Conservation (phyloP, 2,329 filamentous ascomycete species). For the Pseudomassariella vexata region DNA sequence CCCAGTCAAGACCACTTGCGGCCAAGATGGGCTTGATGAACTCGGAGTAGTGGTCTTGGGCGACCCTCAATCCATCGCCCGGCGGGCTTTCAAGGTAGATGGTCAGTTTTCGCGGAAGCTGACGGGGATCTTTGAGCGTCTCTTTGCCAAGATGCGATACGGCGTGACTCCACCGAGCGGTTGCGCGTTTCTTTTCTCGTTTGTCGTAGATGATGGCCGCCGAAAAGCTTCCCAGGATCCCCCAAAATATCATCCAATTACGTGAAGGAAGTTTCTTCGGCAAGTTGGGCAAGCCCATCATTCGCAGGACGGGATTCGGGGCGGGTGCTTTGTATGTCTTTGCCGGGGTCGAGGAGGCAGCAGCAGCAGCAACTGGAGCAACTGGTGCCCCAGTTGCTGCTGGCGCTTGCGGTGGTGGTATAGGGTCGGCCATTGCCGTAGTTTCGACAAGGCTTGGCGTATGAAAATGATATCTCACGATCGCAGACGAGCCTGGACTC, state of each 20-base stretch:
- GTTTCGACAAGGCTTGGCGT: too few species aligned
- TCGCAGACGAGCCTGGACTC: too few species aligned
- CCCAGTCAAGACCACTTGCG: conserved; percentile 88
- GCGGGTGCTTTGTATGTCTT: conserved; percentile 35
- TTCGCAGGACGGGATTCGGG: conserved; percentile 67
- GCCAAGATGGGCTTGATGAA: conserved; percentile 93
- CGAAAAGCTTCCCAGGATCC: conserved; percentile 70
- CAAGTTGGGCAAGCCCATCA: conserved; percentile 81
- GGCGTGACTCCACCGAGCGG: conserved; percentile 78
- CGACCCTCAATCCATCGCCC: conserved; percentile 73
- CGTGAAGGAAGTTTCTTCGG: conserved; percentile 82
- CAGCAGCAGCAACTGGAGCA: conserved; percentile 1
- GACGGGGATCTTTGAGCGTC: conserved; percentile 58
- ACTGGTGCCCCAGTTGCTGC: conserved; percentile 1
- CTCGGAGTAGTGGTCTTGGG: conserved; percentile 93
- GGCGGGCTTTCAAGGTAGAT: conserved; percentile 83
- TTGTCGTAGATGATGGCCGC: conserved; percentile 86
- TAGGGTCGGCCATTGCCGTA: conserved; percentile 6
- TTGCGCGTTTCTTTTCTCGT: conserved; percentile 78
- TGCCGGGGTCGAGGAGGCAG: conserved; percentile 5
- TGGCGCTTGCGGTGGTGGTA: neutral
- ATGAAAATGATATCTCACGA: too few species aligned
- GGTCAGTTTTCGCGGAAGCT: conserved; percentile 77
- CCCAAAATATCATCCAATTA: conserved; percentile 96
- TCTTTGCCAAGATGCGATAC: conserved; percentile 82